phyloP scores from a whole-genome alignment of 2,329 filamentous ascomycete species.

The Emmonsiellopsis sp. region DNA sequence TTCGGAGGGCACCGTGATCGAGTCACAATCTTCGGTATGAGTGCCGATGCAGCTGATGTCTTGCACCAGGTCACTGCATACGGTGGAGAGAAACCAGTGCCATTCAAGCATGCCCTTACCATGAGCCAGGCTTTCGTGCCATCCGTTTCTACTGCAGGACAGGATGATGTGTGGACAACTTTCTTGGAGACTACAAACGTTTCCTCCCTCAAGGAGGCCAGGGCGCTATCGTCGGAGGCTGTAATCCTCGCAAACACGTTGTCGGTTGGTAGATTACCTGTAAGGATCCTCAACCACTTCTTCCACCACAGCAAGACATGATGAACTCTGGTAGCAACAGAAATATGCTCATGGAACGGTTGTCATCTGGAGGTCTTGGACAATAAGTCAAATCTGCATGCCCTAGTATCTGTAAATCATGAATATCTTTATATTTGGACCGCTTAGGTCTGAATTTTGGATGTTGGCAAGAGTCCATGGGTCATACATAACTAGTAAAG shows the following conservation, averaged over 20 bases:
- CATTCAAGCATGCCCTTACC: constrained; percentile 23
- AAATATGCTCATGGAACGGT: too few species aligned
- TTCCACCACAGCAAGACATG: too few species aligned
- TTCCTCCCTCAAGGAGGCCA: constrained; percentile 29
- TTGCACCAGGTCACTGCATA: neutral
- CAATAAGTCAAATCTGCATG: too few species aligned
- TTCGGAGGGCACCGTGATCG: constrained; percentile 43
- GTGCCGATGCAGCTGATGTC: constrained; percentile 2
- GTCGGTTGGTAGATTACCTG: constrained; percentile 19
- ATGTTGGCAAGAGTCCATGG: too few species aligned
- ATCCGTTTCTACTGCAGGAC: constrained; percentile 16
- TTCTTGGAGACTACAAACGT: constrained; percentile 32
- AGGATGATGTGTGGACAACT: constrained; percentile 27
- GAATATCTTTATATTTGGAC: too few species aligned
- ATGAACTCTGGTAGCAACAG: too few species aligned
- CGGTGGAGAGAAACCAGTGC: constrained; percentile 9
- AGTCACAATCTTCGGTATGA: constrained; percentile 34
- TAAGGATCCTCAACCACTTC: too few species aligned
- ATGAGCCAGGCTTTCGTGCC: constrained; percentile 29
- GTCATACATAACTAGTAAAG: too few species aligned
- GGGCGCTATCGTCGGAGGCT: constrained; percentile 23
- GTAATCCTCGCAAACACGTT: constrained; percentile 32
- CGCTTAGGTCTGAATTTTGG: too few species aligned
- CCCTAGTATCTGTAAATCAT: too few species aligned
- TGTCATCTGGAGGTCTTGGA: too few species aligned